Evolutionary conservation across 305 asterid species (phyloP), one percentile per base, ranked within the genome.

Genomic region (Euphrasia arctica): DNA sequence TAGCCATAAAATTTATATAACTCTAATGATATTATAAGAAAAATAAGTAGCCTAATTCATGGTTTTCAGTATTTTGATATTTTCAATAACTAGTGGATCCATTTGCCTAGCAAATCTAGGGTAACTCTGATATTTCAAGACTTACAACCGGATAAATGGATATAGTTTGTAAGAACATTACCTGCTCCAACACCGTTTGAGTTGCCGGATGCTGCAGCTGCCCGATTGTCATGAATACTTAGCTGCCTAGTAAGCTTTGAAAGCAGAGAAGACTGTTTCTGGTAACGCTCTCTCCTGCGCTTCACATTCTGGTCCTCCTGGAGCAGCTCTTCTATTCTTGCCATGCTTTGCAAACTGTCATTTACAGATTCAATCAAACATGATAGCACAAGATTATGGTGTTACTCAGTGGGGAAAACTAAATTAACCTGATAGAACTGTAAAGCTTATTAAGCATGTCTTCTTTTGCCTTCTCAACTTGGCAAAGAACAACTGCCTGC

Each of bases 391-490:
- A 39, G 43, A 39, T 39, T 39, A 8, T 39, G 11, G 43, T 39
- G 43, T 8, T 8, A 36, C 42, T 9, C 42, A 36, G 22, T 5
- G 9, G 43, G 41, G 51, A n/a, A 50, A 51, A 47, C 22, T 63
- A 57, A 67, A 68, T 78, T 11, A 51, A 90, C 99, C 98, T 93
- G 80, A 93, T 12, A 61, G 97, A 86, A 77, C 92, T 90, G 83
- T 93, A 93, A 59, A 93, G 77, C 74, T 93, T 93, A 64, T 88
- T 86, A 58, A 93, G 96, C 99, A 93, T 93, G 78, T 93, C 99
- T 86, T 93, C 99, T 80, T 90, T 93, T 4, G 99, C 88, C 82
- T 93, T 93, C 84, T 93, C 99, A 25, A 93, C 99, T 90, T 93
- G 99, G 79, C 96, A 88, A 77, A 88, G 97, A 61, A 93, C 99